These are phyloP conservation scores for Vigna hirtella DNA, from an alignment of 306 rosid genomes.

Conservation along the genomic window DNA sequence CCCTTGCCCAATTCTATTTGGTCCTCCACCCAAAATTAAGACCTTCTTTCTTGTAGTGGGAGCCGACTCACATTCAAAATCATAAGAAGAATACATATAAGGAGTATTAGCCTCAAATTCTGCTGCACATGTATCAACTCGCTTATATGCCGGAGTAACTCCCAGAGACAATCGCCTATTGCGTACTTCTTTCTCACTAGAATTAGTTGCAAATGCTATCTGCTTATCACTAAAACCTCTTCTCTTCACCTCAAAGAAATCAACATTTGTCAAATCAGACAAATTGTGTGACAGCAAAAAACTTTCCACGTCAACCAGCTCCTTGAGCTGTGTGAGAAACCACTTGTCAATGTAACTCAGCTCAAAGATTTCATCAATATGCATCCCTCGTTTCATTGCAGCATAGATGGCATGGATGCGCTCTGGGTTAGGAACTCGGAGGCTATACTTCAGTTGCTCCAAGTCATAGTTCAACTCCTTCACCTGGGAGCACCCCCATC, in stretches of 20 bases:
- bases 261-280: conserved; percentile 69
- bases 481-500: conserved; percentile 86
- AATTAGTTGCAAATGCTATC: conserved; percentile 90
- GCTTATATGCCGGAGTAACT: conserved; percentile 82
- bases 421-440: conserved; percentile 94
- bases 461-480: conserved; percentile 88
- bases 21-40: conserved; percentile 96
- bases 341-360: conserved; percentile 87
- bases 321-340: conserved; percentile 91
- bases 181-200: conserved; percentile 82
- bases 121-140: conserved; percentile 99
- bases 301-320: conserved; percentile 84
- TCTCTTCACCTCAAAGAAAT: conserved; percentile 84
- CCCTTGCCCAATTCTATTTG: conserved; percentile 98
- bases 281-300: conserved; percentile 67
- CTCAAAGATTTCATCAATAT: conserved; percentile 78
- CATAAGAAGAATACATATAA: conserved; percentile 99
- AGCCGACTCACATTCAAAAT: conserved; percentile 92
- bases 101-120: conserved; percentile 99
- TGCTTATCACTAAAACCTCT: conserved; percentile 99
- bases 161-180: conserved; percentile 69
- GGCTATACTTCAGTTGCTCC: conserved; percentile 89
- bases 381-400: conserved; percentile 97
- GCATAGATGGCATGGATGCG: conserved; percentile 90
- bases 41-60: conserved; percentile 89